Conservation (phyloP, 2,329 filamentous ascomycete genomes). For the Aureobasidium subglaciale region DNA sequence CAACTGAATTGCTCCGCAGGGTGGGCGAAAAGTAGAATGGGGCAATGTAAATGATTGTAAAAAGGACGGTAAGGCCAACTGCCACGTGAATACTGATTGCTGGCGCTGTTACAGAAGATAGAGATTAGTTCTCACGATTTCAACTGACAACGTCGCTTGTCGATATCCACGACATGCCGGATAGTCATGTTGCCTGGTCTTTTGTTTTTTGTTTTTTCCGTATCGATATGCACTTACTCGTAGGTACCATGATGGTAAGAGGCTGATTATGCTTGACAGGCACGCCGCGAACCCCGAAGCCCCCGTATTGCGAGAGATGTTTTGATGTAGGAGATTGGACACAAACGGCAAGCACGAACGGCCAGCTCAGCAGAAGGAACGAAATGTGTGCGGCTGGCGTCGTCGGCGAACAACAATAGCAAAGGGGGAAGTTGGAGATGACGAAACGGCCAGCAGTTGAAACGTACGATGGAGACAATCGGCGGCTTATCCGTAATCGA, state of each 20-base stretch:
- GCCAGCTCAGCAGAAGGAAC: neutral
- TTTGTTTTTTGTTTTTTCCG: neutral
- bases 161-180: constrained; percentile 2
- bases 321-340: constrained; percentile 11
- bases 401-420: constrained; percentile 1
- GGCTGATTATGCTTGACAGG: neutral
- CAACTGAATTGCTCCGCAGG: constrained; percentile 69
- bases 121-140: constrained; percentile 1
- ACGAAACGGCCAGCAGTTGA: constrained; percentile 15
- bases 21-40: constrained; percentile 79
- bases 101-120: constrained; percentile 1
- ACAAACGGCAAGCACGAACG: constrained; percentile 1
- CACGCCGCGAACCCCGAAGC: neutral
- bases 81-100: constrained; percentile 4
- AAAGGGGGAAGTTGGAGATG: constrained; percentile 14
- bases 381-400: constrained; percentile 6
- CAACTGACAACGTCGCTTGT: constrained; percentile 6
- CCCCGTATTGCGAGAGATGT: constrained; percentile 7
- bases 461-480: constrained; percentile 8
- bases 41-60: constrained; percentile 82
- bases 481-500: constrained; percentile 8
- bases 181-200: neutral
- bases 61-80: constrained; percentile 45
- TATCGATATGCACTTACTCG: constrained; percentile 11
- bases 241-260: neutral